Base-by-base conservation (phyloP, 257 asterid genomes). In the Paraleonurus japonicus region DNA sequence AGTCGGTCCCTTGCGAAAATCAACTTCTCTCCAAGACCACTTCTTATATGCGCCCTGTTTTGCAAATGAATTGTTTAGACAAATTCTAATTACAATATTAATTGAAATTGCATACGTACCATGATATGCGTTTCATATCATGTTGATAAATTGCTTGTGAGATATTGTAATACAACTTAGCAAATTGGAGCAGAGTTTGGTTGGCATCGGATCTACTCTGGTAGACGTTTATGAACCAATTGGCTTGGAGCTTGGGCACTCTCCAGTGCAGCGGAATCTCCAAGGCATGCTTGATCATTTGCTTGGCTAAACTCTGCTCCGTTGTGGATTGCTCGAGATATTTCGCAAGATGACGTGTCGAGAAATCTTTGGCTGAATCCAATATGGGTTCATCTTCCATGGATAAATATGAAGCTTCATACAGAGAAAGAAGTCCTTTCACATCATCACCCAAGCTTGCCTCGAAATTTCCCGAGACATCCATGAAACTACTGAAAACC, bases 191-290 rank as follows among this genome's bases (percentile, higher is more conserved):
- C 43, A 86, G 7, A 27, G 37, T 10, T 7, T 6, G 50, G 75
- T 77, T 65, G 0, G 66, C 63, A 7, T 69, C 67, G 1, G 45
- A 30, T 17, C 69, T 71, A 16, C 16, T 45, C 41, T 47, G 74
- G 48, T 79, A 85, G 0, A 65, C 30, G n/a, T 67, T 3, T n/a
- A 85, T 71, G 80, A 81, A 85, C 86, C 92, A 77, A 64, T 28
- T 74, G 51, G 86, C 84, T 70, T 84, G 84, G 0, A 86, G 72
- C 24, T 70, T 82, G 12, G 70, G 81, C 72, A 85, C 58, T 67
- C 81, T 85, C 85, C 89, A 83, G 76, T 87, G 89, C 0, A 79
- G 15, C 19, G 90, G 92, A 61, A 87, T 72, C 76, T 79, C 85
- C 82, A 87, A 59, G 30, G 86, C 78, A 75, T 79, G 85, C 75